Base-by-base conservation (phyloP, 2,329 filamentous ascomycete genomes). In the Aspergillus phoenicis region DNA sequence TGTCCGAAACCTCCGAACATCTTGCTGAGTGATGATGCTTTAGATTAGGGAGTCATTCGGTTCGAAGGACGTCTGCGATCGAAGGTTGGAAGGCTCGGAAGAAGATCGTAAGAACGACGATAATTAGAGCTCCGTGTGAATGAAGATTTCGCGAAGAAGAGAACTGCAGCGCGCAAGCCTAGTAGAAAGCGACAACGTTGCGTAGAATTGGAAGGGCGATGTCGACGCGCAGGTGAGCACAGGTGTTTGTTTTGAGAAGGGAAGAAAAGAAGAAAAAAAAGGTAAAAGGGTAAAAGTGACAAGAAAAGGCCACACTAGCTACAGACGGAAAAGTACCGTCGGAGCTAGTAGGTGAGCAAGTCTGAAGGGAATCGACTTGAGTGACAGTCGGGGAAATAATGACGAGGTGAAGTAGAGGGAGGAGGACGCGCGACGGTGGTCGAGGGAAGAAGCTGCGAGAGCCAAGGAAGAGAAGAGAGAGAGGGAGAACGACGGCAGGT, bases 1-100 rank as follows among this genome's bases (percentile, higher is more conserved):
- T 83, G 82, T 77, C 85, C 85, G 77, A 89, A 89, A 80, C 85
- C 83, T 62, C 57, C 59, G 24, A 74, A 77, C 73, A 77, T 77
- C 62, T 66, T 75, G 68, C 43, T 66, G 65, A 61, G 67, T 60
- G 66, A 61, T 64, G 60, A 62, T 62, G 51, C 61, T 63, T 63
- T 62, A 62, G 55, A 60, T 70, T 66, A 70, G 62, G 63, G 65
- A 68, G 67, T 71, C 72, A 77, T 74, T 64, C 64, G 47, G 69
- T 70, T 66, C 63, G 52, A 62, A 61, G 33, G n/a, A 41, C 6
- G 33, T 51, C 36, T 20, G 43, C 58, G 30, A 53, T 47, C 36
- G 13, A 49, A 38, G 41, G 41, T 33, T 33, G 36, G 48, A 26
- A 41, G 15, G 39, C 13, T 30, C 4, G n/a, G 28, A 24, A 17